Conservation (phyloP, 2,329 filamentous ascomycete species). For the Madurella fahalii region DNA sequence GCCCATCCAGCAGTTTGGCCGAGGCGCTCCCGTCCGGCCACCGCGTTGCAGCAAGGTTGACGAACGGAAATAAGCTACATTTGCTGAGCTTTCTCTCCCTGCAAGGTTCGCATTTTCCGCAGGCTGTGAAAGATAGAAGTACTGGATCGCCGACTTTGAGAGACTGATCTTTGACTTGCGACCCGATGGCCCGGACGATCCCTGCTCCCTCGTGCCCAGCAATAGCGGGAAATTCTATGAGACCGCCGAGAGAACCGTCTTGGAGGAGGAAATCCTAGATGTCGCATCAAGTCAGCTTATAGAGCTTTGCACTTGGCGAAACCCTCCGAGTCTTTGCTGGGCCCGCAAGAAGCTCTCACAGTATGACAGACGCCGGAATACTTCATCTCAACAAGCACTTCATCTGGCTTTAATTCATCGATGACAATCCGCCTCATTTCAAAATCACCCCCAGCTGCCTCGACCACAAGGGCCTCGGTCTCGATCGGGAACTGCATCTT, state of each 20-base stretch:
- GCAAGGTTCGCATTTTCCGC: conserved; percentile 32
- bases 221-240: conserved; percentile 29
- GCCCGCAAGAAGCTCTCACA: conserved; percentile 4
- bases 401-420: conserved; percentile 15
- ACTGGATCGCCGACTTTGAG: conserved; percentile 33
- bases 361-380: conserved; percentile 33
- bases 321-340: too few relatives aligned
- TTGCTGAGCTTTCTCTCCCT: conserved; percentile 26
- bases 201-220: conserved; percentile 29
- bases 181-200: conserved; percentile 30
- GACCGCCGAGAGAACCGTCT: conserved; percentile 23
- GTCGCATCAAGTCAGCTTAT: too few relatives aligned
- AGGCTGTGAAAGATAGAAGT: conserved; percentile 34
- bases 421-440: conserved; percentile 13
- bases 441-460: conserved; percentile 3
- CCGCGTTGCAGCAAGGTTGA: conserved; percentile 25
- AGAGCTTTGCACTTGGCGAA: too few relatives aligned
- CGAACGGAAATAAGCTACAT: conserved; percentile 25
- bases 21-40: conserved; percentile 10
- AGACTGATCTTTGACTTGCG: conserved; percentile 24
- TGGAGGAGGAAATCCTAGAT: conserved; percentile 28
- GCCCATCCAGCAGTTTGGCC: conserved; percentile 2
- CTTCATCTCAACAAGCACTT: conserved; percentile 27
- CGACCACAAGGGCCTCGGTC: conserved; percentile 15
- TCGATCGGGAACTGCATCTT: conserved; percentile 13